Evolutionary conservation across 805 yeast genomes (phyloP), one percentile per base, ranked within the genome.

Genomic region (Cyberlindnera subsufficiens): DNA sequence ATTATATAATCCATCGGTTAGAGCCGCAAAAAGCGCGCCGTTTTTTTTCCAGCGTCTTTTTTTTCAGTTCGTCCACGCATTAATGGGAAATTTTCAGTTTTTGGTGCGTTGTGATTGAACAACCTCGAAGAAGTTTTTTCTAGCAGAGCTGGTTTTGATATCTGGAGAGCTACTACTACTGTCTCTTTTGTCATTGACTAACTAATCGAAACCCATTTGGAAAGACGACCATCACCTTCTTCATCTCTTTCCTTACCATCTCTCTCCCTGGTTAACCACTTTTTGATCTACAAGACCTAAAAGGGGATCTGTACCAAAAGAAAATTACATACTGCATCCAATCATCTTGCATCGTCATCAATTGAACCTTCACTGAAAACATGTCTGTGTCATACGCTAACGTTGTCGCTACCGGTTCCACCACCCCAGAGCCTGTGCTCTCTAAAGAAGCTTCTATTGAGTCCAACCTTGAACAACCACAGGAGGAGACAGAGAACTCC

Each of bases 371-470:
- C 27, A 22, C 27, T 22, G 27, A 22, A 9, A 39, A 5, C 13
- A 51, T 51, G 54, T 51, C 55, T 31, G 50, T 46, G 71, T 54
- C 64, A 25, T 56, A 61, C 46, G 63, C 61, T 40, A 49, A 52
- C 47, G 57, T 48, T 35, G 59, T 55, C 30, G 53, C 58, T 45
- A 45, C 53, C 17, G 56, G 55, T 20, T 33, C 53, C 27, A 40
- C 55, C 16, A 49, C 55, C 11, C 52, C 61, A 17, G 51, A 44
- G 27, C 44, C 56, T 25, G 22, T 30, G 16, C 39, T 48, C 27
- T 39, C 37, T 31, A 36, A 45, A 35, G 37, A 29, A 34, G 4
- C 17, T 25, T 18, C 22, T 9, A 32, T 40, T 17, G 50, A 47
- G 8, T 15, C 19, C 35, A 17, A 9, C 11, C 27, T 22, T 38